Evolutionary conservation across 805 yeast genomes (phyloP), one percentile per base, ranked within the genome.

Genomic region (Aciculoconidium aculeatum): DNA sequence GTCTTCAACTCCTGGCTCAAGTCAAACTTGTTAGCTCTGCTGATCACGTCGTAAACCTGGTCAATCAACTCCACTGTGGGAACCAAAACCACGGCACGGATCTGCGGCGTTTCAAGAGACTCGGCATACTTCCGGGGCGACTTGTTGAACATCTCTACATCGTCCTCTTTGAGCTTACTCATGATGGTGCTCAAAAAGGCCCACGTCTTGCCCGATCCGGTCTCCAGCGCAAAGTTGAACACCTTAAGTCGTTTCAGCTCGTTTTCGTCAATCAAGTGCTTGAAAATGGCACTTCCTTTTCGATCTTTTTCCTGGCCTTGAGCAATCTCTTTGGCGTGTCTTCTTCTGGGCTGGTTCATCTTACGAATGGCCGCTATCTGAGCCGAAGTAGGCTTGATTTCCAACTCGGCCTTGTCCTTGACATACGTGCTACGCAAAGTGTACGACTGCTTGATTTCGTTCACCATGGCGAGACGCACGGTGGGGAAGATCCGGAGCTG

Each of bases 131-230:
- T 35, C 3, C 15, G 39, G 8, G 37, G 33, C 8, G 45, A 41
- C 11, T 31, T 35, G 12, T 41, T 39, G 37, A 46, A 59, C 2
- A 44, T 26, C 6, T 42, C 44, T 8, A 53, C 35, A 33, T 79
- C 77, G 28, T 71, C 75, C 34, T 78, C 77, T 36, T 75, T 72
- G 39, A 88, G 54, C 39, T 72, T 75, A 27, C 85, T 80, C 21
- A 88, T 39, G 19, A 90, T 39, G 0, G 95, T 88, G 0, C 82
- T 75, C 36, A 92, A 49, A 47, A 88, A 90, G 0, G 96, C 87
- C 77, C 95, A 77, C 0, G 98, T 90, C 50, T 90, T 90, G 6
- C 98, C 98, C 0, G 95, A 81, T 0, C 98, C 98, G 0, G 98
- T 90, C 51, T 92, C 97, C 3, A 96, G 95, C 1, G 97, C 96